phyloP scores from a whole-genome alignment of 2,329 filamentous ascomycete species.

The Chaetomium globosum region DNA sequence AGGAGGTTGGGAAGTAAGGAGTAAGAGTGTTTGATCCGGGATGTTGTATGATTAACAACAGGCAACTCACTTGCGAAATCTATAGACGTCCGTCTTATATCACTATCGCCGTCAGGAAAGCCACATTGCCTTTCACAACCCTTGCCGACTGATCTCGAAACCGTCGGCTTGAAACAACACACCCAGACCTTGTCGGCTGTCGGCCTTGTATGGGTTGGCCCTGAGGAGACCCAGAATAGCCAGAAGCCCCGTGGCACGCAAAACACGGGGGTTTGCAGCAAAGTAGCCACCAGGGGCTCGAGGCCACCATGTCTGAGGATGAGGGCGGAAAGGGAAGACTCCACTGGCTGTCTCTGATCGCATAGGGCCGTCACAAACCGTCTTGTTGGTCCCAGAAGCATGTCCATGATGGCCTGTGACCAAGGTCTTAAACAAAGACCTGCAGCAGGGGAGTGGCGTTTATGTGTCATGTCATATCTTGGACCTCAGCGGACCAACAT shows the following conservation, averaged over 20 bases:
- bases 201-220: not conserved
- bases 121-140: not conserved
- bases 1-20: not conserved
- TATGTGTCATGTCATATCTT: not conserved
- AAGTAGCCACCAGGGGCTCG: no score
- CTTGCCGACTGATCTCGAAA: not conserved
- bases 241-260: no score
- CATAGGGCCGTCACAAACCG: not conserved
- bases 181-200: not conserved
- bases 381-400: not conserved
- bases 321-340: not conserved
- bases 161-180: not conserved
- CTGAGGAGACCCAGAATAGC: not conserved
- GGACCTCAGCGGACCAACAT: not conserved
- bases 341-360: not conserved
- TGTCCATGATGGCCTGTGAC: not conserved
- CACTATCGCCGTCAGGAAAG: not conserved
- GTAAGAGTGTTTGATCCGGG: not conserved
- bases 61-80: not conserved
- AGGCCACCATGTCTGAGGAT: not conserved
- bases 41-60: not conserved
- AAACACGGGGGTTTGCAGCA: no score
- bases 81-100: not conserved
- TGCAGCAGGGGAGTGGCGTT: not conserved
- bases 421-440: not conserved